Evolutionary conservation across 2,329 filamentous ascomycete genomes (phyloP).

Genomic region (Dothistroma pini): DNA sequence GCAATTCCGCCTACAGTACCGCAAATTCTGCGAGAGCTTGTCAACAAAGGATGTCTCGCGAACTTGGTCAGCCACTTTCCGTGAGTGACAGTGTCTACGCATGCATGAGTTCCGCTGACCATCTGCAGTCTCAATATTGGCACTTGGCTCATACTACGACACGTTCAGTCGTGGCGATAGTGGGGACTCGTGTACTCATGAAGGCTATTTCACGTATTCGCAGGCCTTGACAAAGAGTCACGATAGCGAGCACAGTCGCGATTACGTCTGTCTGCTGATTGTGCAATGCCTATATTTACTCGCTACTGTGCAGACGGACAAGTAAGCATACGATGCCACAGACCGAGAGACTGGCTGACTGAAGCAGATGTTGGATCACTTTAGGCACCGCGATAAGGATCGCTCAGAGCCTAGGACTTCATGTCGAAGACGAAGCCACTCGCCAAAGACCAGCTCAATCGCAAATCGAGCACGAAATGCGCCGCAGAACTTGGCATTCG

Average conservation of each 20-base stretch:
- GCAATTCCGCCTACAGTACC: slow-evolving; percentile 8
- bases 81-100: background rate
- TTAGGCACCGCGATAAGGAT: background rate
- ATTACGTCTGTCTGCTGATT: slow-evolving; percentile 3
- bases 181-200: background rate
- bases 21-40: slow-evolving; percentile 6
- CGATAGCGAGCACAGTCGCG: slow-evolving; percentile 5
- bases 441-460: background rate
- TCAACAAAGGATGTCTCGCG: slow-evolving; percentile 5
- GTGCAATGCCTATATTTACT: slow-evolving; percentile 12
- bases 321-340: slow-evolving; percentile 2
- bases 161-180: slow-evolving; percentile 3
- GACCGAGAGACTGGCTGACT: background rate
- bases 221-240: slow-evolving; percentile 4
- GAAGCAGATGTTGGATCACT: background rate
- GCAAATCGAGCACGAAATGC: slow-evolving; percentile 1
- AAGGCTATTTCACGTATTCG: slow-evolving; percentile 7
- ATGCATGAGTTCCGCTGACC: background rate
- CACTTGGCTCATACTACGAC: slow-evolving; percentile 8
- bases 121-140: slow-evolving; percentile 6
- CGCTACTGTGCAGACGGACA: slow-evolving; percentile 11
- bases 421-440: slow-evolving; percentile 3
- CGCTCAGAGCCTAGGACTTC: slow-evolving; percentile 4
- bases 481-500: slow-evolving; percentile 2
- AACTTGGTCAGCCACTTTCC: background rate